Conservation (phyloP, 805 yeast species). For the Cyberlindnera japonica region DNA sequence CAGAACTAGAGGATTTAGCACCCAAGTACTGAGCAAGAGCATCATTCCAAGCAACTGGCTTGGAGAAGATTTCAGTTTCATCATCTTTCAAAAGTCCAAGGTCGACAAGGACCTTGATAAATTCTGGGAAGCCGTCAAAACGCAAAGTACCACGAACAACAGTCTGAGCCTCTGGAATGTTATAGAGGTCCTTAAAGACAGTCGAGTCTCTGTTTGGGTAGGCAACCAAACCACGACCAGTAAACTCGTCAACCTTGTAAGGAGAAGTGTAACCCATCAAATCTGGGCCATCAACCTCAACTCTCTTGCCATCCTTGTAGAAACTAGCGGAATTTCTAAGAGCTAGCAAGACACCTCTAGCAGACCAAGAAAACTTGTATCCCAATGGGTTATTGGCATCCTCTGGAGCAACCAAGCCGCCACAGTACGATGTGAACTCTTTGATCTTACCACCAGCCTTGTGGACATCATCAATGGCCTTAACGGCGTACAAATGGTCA, state of each 20-base stretch:
- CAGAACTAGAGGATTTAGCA: conserved; percentile 63
- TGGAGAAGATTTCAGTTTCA: conserved; percentile 53
- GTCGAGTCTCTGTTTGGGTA: conserved; percentile 99
- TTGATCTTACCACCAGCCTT: conserved; percentile 84
- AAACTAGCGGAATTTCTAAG: conserved; percentile 89
- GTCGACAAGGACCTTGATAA: conserved; percentile 91
- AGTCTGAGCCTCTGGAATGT: conserved; percentile 96
- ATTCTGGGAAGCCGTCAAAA: conserved; percentile 98
- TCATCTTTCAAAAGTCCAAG: conserved; percentile 87
- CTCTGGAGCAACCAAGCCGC: conserved; percentile 98
- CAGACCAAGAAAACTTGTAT: conserved; percentile 98
- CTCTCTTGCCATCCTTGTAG: conserved; percentile 83
- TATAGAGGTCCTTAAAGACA: conserved; percentile 83
- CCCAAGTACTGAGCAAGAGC: conserved; percentile 76
- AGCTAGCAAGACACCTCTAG: conserved; percentile 95
- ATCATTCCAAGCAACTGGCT: conserved; percentile 77
- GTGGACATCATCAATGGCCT: conserved; percentile 97
- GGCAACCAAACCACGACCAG: conserved; percentile 62
- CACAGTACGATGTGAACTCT: conserved; percentile 94
- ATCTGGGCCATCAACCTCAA: conserved; percentile 77
- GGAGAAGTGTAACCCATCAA: conserved; percentile 95
- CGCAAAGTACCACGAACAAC: conserved; percentile 96
- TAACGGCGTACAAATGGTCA: conserved; percentile 97
- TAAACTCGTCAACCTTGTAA: conserved; percentile 92
- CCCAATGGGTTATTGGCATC: conserved; percentile 97